Evolutionary conservation across 164 flowering plant genomes (phyloP).

Genomic region (Platanus orientalis): DNA sequence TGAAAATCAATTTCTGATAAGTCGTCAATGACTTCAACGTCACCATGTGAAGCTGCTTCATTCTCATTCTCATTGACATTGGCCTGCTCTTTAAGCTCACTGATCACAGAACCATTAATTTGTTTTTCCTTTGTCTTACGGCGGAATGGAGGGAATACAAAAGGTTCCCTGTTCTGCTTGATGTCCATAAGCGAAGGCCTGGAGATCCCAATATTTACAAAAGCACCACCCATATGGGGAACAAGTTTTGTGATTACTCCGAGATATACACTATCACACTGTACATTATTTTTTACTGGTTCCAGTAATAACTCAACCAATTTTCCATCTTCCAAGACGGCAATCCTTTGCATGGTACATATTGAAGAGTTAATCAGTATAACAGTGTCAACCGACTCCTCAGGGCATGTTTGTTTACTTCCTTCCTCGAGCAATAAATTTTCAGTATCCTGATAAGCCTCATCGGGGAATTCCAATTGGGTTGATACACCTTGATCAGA

Average conservation of each 20-base stretch:
- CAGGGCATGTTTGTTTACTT: constrained; percentile 19
- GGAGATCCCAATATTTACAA: constrained; percentile 80
- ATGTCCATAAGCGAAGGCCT: constrained; percentile 88
- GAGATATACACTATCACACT: constrained; percentile 83
- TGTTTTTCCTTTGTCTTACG: constrained; percentile 27
- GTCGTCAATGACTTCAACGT: constrained; percentile 28
- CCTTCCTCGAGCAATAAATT: constrained; percentile 32
- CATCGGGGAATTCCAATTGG: constrained; percentile 18
- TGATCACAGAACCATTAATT: constrained; percentile 22
- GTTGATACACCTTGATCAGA: constrained; percentile 17
- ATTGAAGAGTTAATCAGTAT: constrained; percentile 88
- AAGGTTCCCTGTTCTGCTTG: constrained; percentile 66
- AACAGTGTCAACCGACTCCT: constrained; percentile 49
- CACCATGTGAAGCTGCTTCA: constrained; percentile 21
- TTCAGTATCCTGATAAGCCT: constrained; percentile 22
- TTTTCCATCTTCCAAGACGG: constrained; percentile 76
- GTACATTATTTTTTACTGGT: constrained; percentile 84
- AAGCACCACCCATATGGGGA: constrained; percentile 97
- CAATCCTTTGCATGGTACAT: constrained; percentile 95
- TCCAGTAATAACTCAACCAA: constrained; percentile 87
- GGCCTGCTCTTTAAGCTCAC: constrained; percentile 20
- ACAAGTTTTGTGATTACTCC: constrained; percentile 84
- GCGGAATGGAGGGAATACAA: constrained; percentile 63
- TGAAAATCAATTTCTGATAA: constrained; percentile 31
- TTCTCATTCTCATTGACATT: constrained; percentile 23